Base-by-base conservation (phyloP, 768 basidiomycete genomes). In the Mycena metata region DNA sequence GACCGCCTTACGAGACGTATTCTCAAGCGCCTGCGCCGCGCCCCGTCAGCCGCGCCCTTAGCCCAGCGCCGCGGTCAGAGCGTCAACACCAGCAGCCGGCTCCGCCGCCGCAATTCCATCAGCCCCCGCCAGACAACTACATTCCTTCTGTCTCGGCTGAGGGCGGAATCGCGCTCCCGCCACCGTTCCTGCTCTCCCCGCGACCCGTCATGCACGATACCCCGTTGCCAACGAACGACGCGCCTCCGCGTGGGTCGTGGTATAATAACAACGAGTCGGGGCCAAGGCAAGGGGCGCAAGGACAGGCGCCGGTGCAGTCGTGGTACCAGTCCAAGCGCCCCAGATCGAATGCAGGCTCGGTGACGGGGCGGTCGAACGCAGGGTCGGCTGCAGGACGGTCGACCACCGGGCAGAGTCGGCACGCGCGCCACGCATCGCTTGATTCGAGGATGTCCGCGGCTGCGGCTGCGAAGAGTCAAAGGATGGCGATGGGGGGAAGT, bases 111-210 rank as follows among this genome's bases (percentile, higher is more conserved):
- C 36, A 72, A 30, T 47, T 52, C 6, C 45, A 62, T 55, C 64
- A 58, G 21, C 58, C 50, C 23, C 58, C 61, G 36, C 73, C 73
- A 12, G 70, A 72, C 55, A 74, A 74, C 47, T 74, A 69, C 41
- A 74, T 74, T 45, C 73, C 73, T 9, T 66, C 65, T 1, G 39
- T 51, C 33, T 26, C 45, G 7, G 57, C 58, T 2, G 63, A 68
- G 30, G 70, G 70, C 13, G 67, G 45, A 33, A 74, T 74, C 51
- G 17, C 67, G 1, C 41, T 74, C 3, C 73, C 73, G n/a, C 71
- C 73, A 2, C 70, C 73, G 46, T 63, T 64, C 56, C 61, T 61
- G 58, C 65, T 74, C 21, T 63, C 70, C 15, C 39, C 39, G 12
- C 63, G 62, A 10, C 66, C 67, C 4, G 19, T 52, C 1, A 12